phyloP scores from a whole-genome alignment of 805 yeast species.

The Ogataea trehaloabstinens region DNA sequence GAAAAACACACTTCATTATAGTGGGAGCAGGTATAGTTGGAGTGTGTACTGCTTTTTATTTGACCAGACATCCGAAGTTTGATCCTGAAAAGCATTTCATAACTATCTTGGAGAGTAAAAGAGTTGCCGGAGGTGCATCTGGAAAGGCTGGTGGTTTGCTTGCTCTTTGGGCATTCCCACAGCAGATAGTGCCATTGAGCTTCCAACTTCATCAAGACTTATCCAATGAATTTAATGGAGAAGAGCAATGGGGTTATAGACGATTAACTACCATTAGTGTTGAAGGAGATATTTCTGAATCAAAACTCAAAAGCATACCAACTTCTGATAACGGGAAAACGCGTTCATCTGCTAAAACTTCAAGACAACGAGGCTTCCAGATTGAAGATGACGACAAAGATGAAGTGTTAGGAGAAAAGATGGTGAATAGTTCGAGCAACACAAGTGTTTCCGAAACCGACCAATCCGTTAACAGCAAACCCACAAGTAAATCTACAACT shows the following conservation, averaged over 20 bases:
- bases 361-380: not conserved
- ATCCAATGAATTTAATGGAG: constrained; percentile 79
- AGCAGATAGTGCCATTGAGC: constrained; percentile 85
- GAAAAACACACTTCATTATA: constrained; percentile 73
- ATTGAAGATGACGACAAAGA: constrained; percentile 4
- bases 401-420: constrained; percentile 8
- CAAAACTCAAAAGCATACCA: constrained; percentile 6
- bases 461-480: constrained; percentile 11
- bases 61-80: constrained; percentile 79
- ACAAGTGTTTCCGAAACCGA: constrained; percentile 15
- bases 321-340: not conserved
- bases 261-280: constrained; percentile 80
- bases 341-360: constrained; percentile 4
- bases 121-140: constrained; percentile 96
- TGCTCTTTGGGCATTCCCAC: constrained; percentile 97
- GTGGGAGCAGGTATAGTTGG: constrained; percentile 98
- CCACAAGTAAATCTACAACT: constrained; percentile 28
- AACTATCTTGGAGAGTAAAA: constrained; percentile 79
- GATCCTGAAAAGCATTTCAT: constrained; percentile 73
- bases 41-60: constrained; percentile 87
- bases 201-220: constrained; percentile 83
- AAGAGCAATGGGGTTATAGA: constrained; percentile 88
- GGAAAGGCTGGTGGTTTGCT: constrained; percentile 97
- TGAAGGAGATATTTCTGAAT: constrained; percentile 68
- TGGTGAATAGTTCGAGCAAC: constrained; percentile 12